Evolutionary conservation across 768 basidiomycete species (phyloP).

Genomic region (Collybia mongolica): DNA sequence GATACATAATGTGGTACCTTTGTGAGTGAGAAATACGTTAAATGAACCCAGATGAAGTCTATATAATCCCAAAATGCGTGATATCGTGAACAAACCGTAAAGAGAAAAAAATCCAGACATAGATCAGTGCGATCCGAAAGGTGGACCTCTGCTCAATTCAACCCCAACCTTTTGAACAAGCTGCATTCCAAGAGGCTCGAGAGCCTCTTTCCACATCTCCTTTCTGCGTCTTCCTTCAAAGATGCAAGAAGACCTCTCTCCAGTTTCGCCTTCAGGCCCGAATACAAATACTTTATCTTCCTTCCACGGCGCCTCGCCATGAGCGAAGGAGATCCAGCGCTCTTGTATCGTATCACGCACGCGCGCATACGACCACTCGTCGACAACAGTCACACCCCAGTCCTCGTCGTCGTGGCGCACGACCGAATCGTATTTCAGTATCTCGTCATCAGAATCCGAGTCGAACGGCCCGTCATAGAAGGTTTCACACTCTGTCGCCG

Average conservation of each 20-base stretch:
- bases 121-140: constrained; percentile 13
- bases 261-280: constrained; percentile 80
- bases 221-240: constrained; percentile 65
- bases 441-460: constrained; percentile 32
- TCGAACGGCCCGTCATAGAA: constrained; percentile 30
- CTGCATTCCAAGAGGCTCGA: constrained; percentile 66
- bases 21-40: too few species aligned
- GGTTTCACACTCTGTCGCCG: constrained; percentile 16
- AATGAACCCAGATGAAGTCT: too few species aligned
- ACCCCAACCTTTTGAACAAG: constrained; percentile 72
- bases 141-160: constrained; percentile 72
- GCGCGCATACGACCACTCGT: constrained; percentile 63
- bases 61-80: too few species aligned
- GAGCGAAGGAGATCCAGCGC: constrained; percentile 73
- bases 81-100: too few species aligned
- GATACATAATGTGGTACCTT: too few species aligned
- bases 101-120: background rate
- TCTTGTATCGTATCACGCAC: constrained; percentile 73
- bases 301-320: constrained; percentile 73
- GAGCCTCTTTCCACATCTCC: constrained; percentile 59
- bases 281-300: constrained; percentile 74
- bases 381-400: constrained; percentile 60
- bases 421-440: constrained; percentile 23
- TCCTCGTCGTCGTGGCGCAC: constrained; percentile 25
- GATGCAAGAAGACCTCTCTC: constrained; percentile 63